Base-by-base conservation (phyloP, 78 protist species). In the Emiliania huxleyi region DNA sequence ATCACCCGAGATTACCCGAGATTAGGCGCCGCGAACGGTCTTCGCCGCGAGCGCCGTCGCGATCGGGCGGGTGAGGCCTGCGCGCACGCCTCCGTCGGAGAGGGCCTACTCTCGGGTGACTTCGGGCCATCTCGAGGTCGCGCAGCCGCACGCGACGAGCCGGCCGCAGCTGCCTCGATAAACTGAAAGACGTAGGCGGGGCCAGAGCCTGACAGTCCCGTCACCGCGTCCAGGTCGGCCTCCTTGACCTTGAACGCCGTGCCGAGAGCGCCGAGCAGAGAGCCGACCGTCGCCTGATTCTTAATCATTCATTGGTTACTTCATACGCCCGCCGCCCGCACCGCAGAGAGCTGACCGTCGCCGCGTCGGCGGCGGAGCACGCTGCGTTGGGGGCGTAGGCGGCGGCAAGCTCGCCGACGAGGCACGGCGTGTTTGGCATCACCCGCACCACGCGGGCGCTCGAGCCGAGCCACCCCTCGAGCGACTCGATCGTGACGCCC, bases 1-100 rank as follows among this genome's bases (percentile, higher is more conserved):
- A n/a, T n/a, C n/a, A n/a, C n/a, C n/a, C n/a, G n/a, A n/a, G n/a
- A n/a, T n/a, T n/a, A n/a, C n/a, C n/a, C n/a, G n/a, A n/a, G n/a
- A n/a, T n/a, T n/a, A n/a, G n/a, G 97, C 90, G n/a, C 98, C 98
- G 29, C 69, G 38, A 43, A 96, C 88, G 38, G 97, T 96, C 37
- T 96, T 94, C 29, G 94, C 95, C 19, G 98, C 98, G 29, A 96
- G 94, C 26, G 0, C 19, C 52, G n/a, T n/a, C 21, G 97, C 94
- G 40, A 45, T 49, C 2, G 5, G 44, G 8, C 97, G 88, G 0
- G 96, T 93, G 33, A 96, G 91, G 3, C 97, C 96, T 2, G 69
- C 43, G 42, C 91, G 91, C 29, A 96, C 97, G 40, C 96, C 97
- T 2, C 96, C 97, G 52, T 96, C 97, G 0, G 95, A 91, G 35